These are phyloP conservation scores for Leishmania braziliensis DNA, from an alignment of 208 protist species.

Conservation along the genomic window DNA sequence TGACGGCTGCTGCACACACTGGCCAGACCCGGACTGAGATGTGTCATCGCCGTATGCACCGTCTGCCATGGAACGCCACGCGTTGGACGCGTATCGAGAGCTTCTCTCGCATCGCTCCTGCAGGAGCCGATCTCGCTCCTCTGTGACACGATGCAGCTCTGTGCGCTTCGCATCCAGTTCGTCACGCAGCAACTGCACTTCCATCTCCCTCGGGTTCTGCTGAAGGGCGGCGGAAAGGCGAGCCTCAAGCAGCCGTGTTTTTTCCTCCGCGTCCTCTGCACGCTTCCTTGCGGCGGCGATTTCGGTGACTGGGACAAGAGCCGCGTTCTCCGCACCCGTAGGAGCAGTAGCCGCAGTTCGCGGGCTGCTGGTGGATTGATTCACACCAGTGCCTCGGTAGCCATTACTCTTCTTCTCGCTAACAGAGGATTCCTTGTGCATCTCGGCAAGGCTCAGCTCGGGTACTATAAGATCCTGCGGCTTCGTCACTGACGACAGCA, in stretches of 20 bases:
- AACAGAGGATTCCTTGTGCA: not conserved
- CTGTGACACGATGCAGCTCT: conserved; percentile 32
- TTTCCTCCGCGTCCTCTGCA: conserved; percentile 20
- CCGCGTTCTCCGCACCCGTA: not conserved
- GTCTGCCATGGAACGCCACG: not conserved
- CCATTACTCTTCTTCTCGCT: not conserved
- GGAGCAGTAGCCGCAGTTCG: not conserved
- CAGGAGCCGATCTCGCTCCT: conserved; percentile 36
- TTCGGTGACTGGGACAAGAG: not conserved
- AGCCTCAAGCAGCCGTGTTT: conserved; percentile 34
- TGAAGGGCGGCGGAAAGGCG: conserved; percentile 35
- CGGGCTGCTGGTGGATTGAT: not conserved
- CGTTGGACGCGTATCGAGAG: not conserved
- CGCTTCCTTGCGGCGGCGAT: not conserved
- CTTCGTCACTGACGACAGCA: not conserved
- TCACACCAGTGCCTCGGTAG: not conserved
- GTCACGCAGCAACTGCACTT: conserved; percentile 48
- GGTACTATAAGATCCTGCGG: not conserved
- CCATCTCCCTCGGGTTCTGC: conserved; percentile 32
- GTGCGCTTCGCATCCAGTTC: conserved; percentile 30
- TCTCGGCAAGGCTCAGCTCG: not conserved
- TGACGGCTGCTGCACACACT: not conserved
- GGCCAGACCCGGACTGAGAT: not conserved
- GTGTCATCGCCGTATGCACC: not conserved
- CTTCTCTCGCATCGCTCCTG: conserved; percentile 22